These are phyloP conservation scores for Neurospora discreta DNA, from an alignment of 495 filamentous ascomycete species.

Conservation along the genomic window DNA sequence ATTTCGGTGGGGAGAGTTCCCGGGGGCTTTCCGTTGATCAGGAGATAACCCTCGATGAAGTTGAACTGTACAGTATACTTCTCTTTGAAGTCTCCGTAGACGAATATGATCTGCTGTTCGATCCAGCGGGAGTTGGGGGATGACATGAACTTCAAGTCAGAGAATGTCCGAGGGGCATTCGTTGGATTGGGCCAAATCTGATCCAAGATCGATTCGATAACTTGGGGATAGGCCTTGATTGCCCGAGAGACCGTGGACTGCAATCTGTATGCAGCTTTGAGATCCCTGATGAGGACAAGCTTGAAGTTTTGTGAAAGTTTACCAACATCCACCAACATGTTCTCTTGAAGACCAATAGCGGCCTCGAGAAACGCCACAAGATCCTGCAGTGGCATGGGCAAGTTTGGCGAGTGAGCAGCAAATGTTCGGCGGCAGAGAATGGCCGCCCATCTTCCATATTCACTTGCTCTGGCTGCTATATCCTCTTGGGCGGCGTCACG, in stretches of 20 bases:
- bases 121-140: neutral
- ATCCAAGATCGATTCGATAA: neutral
- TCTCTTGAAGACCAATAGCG: neutral
- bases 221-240: neutral
- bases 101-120: neutral
- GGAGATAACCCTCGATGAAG: neutral
- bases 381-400: neutral
- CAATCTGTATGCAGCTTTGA: neutral
- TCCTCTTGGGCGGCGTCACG: neutral
- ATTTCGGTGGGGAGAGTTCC: neutral
- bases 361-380: neutral
- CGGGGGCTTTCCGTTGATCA: neutral
- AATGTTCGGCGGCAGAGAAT: conserved; percentile 4
- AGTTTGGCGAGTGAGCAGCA: neutral
- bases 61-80: neutral
- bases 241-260: neutral
- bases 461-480: neutral
- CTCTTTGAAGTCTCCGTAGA: neutral
- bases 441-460: neutral
- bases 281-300: neutral
- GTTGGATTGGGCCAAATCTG: neutral
- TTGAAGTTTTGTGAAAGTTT: neutral
- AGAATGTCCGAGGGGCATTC: neutral
- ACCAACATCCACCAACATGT: neutral
- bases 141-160: neutral